Base-by-base conservation (phyloP, 495 filamentous ascomycete species). In the Hypoxylon trugodes region DNA sequence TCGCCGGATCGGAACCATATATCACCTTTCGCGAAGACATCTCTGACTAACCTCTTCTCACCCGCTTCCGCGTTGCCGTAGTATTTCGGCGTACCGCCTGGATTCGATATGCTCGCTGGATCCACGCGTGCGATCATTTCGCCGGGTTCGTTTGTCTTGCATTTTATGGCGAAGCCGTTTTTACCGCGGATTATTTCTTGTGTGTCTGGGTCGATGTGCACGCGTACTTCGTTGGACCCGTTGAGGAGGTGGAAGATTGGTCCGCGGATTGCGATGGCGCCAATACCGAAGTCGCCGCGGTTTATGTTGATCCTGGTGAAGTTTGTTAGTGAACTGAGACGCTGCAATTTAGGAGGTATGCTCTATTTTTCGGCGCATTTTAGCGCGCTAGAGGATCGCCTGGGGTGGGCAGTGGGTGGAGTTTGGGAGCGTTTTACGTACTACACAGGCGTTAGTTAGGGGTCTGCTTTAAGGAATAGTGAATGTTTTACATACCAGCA, bases 1-100 rank as follows among this genome's bases (percentile, higher is more conserved):
- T 95, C 91, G n/a, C 91, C 90, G 4, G 84, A 84, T 15, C 91
- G 82, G 73, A 90, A 93, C 67, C 82, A 95, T 6, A 90, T 62
- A 72, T 95, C 91, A 0, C 89, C 90, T 62, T 89, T 88, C 49
- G 76, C 70, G 57, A 93, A 92, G 0, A 92, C 87, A 66, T 93
- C 80, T 0, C 79, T 67, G n/a, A 86, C 72, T 49, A 87, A 86
- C 67, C 90, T 89, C 73, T 87, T 87, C 13, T 77, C 67, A 0
- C 88, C 87, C 0, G 90, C 90, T 46, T 79, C 72, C 0, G 79
- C 76, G 68, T 92, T 87, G 30, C 80, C 77, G 76, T 82, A 89
- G 69, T 94, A 94, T 7, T 86, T 87, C 6, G 84, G 79, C 73
- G 90, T 90, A 2, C 77, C 81, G 6, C 38, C 28, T 4, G 66